Evolutionary conservation across 129 eudicot genomes (phyloP).

Genomic region (Deinandra increscens): DNA sequence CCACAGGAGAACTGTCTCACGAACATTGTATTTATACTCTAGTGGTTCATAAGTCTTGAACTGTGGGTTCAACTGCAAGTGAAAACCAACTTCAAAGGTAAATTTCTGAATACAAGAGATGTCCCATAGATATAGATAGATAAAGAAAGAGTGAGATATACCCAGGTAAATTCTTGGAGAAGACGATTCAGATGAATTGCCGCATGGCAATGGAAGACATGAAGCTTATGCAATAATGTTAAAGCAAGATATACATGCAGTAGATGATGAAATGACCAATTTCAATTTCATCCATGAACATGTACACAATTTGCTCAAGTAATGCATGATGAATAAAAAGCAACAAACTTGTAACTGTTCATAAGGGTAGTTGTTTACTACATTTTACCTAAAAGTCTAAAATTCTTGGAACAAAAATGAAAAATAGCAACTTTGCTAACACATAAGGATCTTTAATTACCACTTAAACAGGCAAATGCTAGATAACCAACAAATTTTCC

Average conservation of each 20-base stretch:
- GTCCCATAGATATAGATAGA: too few species aligned
- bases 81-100: too few species aligned
- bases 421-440: neutral
- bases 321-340: neutral
- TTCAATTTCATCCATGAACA: constrained; percentile 34
- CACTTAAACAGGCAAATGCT: neutral
- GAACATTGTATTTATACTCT: too few species aligned
- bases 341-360: neutral
- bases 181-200: constrained; percentile 55
- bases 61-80: too few species aligned
- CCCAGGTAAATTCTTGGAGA: constrained; percentile 26
- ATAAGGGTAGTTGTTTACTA: neutral
- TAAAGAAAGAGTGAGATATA: too few species aligned
- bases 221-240: constrained; percentile 33
- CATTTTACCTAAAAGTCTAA: neutral
- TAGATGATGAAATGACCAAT: constrained; percentile 30
- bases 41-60: too few species aligned
- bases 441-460: neutral
- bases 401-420: too few species aligned
- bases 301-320: constrained; percentile 11
- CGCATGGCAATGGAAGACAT: constrained; percentile 37
- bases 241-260: constrained; percentile 42
- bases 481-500: neutral
- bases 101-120: too few species aligned
- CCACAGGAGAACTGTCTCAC: too few species aligned